Evolutionary conservation across 1,284 basidiomycete genomes (phyloP).

Genomic region (Moesziomyces globuligerus): DNA sequence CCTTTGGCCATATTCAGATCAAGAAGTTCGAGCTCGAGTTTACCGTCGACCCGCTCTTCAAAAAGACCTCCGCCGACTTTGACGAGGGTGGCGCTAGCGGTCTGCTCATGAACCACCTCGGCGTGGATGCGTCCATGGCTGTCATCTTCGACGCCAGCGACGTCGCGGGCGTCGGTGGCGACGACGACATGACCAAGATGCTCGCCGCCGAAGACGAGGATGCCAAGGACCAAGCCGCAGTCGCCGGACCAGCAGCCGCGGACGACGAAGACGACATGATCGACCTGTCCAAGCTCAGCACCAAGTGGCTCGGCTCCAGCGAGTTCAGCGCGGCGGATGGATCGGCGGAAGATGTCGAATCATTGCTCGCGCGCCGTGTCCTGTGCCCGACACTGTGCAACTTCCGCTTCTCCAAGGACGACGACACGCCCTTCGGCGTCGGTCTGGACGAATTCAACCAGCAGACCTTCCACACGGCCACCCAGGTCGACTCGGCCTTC

Average conservation of each 20-base stretch:
- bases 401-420: slow-evolving; percentile 58
- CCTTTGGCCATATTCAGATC: slow-evolving; percentile 78
- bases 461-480: slow-evolving; percentile 37
- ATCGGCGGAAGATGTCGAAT: slow-evolving; percentile 17
- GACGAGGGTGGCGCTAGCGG: slow-evolving; percentile 98
- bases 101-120: slow-evolving; percentile 69
- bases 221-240: slow-evolving; percentile 10
- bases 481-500: slow-evolving; percentile 19
- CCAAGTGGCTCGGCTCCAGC: slow-evolving; percentile 48
- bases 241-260: slow-evolving; percentile 19
- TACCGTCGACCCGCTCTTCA: slow-evolving; percentile 94
- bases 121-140: slow-evolving; percentile 82
- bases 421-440: slow-evolving; percentile 54
- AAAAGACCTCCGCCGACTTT: slow-evolving; percentile 97
- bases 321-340: slow-evolving; percentile 15
- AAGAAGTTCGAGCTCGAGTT: slow-evolving; percentile 82
- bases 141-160: slow-evolving; percentile 98
- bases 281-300: slow-evolving; percentile 52
- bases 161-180: slow-evolving; percentile 80
- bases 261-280: slow-evolving; percentile 26
- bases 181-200: slow-evolving; percentile 69
- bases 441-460: slow-evolving; percentile 47
- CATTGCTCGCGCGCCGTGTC: slow-evolving; percentile 48
- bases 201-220: slow-evolving; percentile 34
- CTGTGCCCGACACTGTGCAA: slow-evolving; percentile 57